Evolutionary conservation across 2,329 filamentous ascomycete species (phyloP).

Genomic region (Beauveria scarabaeidicola): DNA sequence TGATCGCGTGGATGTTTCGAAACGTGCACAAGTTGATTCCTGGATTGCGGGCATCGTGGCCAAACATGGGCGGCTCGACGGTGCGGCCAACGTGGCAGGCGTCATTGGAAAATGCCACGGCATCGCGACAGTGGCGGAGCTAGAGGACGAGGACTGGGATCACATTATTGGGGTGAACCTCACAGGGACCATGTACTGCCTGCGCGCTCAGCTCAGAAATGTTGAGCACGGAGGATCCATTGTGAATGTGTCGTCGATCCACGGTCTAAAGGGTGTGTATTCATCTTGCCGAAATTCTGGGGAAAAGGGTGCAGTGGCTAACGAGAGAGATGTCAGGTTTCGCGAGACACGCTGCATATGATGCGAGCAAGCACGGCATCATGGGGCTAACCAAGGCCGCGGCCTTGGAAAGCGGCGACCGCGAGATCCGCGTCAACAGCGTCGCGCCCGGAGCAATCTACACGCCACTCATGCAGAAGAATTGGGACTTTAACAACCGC

Average conservation of each 20-base stretch:
- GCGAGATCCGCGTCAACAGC: constrained; percentile 35
- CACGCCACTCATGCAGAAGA: constrained; percentile 39
- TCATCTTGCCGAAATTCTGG: no score
- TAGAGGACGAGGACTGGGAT: constrained; percentile 38
- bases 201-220: constrained; percentile 34
- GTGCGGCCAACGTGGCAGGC: constrained; percentile 46
- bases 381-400: constrained; percentile 26
- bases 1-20: constrained; percentile 37
- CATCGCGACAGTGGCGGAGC: constrained; percentile 29
- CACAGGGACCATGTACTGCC: constrained; percentile 40
- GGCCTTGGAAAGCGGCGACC: constrained; percentile 27
- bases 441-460: constrained; percentile 39
- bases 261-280: constrained; percentile 29
- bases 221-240: constrained; percentile 46
- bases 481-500: constrained; percentile 25
- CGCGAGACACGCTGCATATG: constrained; percentile 24
- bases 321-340: constrained; percentile 18
- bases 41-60: constrained; percentile 38
- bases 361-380: constrained; percentile 27
- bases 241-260: constrained; percentile 47
- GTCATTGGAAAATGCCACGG: constrained; percentile 37
- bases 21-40: constrained; percentile 36
- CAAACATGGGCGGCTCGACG: constrained; percentile 41
- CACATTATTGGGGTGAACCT: constrained; percentile 38
- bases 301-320: constrained; percentile 17